Evolutionary conservation across 306 rosid genomes (phyloP), one percentile per base, ranked within the genome.

Genomic region (Trifolium fragiferum): DNA sequence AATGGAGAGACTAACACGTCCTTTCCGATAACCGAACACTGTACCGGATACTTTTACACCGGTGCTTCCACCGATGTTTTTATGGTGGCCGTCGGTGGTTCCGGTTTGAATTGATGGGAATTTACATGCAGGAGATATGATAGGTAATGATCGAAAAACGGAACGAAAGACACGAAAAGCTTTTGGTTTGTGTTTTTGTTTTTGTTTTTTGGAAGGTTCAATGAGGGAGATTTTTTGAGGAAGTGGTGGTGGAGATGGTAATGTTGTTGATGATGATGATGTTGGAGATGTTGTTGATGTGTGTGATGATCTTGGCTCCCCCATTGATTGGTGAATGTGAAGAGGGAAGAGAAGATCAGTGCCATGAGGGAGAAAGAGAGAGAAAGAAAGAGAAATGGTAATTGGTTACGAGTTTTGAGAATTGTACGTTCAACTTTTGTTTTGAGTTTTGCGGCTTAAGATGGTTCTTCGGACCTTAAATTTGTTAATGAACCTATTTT

Each of bases 141-240:
- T 89, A 10, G 98, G 98, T 44, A 90, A 74, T 4, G 97, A 89
- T 0, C 97, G 87, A 9, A 93, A 80, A 2, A 90, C 92, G 7
- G 96, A 87, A 6, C 92, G 86, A 55, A 88, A 88, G 10, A 82
- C 86, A 0, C 89, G 86, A 1, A 84, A 9, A 2, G 84, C 82
- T 80, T 82, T 90, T 69, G 82, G 38, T 78, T 72, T 87, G 68
- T 59, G 76, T 49, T 79, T 83, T 66, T 77, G 76, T 49, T 79
- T 83, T 66, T 77, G 85, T 30, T 78, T 82, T 0, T 73, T 79
- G 19, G 91, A 55, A 3, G 98, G 96, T 64, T 85, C 84, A 47
- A 87, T 16, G 35, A 93, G 93, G 82, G 97, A 80, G 12, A 79
- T 44, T 0, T 14, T 58, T 0, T 1, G 76, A 4, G 80, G 73